Evolutionary conservation across 371 early-diverging fungal species (phyloP).

Genomic region (Encephalitozoon romaleae): DNA sequence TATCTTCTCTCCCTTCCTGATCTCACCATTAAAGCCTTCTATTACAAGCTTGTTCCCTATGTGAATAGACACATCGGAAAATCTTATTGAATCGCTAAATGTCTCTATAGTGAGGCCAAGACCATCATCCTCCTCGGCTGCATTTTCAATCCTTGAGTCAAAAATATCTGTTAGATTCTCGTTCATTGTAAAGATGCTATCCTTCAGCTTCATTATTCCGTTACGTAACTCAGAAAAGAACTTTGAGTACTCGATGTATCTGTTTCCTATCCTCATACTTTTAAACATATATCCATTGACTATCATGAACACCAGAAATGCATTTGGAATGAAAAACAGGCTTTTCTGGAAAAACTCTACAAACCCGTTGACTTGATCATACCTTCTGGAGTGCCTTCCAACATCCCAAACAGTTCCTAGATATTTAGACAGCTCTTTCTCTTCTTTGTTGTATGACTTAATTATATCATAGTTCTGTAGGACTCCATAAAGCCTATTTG

Average conservation of each 20-base stretch:
- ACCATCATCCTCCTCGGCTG: neutral
- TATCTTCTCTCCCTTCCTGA: constrained; percentile 62
- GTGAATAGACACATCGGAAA: neutral
- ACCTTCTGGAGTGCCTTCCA: neutral
- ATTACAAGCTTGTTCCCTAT: neutral
- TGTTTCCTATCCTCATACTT: neutral
- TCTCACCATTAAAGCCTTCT: constrained; percentile 24
- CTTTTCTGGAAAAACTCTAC: constrained; percentile 25
- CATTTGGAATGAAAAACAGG: constrained; percentile 17
- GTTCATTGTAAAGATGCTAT: neutral
- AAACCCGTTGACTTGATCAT: neutral
- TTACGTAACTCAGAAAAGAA: neutral
- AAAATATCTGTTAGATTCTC: constrained; percentile 20
- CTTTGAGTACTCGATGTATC: constrained; percentile 8
- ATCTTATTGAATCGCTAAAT: neutral
- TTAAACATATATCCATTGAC: neutral
- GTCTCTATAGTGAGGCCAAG: neutral
- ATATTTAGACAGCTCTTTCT: constrained; percentile 5
- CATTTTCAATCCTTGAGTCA: constrained; percentile 13
- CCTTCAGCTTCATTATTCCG: neutral
- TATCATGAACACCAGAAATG: constrained; percentile 3
- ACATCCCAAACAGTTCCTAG: neutral
- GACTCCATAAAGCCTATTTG: constrained; percentile 17
- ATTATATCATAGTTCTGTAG: constrained; percentile 24
- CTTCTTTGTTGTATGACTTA: constrained; percentile 23